Evolutionary conservation across 768 basidiomycete species (phyloP).

Genomic region (Tephrocybe rancida): DNA sequence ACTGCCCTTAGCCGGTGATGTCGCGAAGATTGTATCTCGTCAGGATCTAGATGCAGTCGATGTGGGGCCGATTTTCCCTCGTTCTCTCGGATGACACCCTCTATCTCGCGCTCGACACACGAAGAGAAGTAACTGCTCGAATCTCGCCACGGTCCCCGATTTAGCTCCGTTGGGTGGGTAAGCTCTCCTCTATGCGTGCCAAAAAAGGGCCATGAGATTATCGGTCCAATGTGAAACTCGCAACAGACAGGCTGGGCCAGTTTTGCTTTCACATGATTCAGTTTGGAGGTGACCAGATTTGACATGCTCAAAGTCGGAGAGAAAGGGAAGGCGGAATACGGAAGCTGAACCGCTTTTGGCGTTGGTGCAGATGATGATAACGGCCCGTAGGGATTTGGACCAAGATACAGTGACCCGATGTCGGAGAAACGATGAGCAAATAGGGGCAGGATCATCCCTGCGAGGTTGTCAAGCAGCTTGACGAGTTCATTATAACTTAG

Average conservation of each 20-base stretch:
- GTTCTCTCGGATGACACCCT: constrained; percentile 74
- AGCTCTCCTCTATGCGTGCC: constrained; percentile 81
- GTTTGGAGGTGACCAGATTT: constrained; percentile 21
- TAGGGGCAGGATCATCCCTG: constrained; percentile 66
- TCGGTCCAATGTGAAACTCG: constrained; percentile 71
- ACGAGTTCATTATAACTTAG: constrained; percentile 67
- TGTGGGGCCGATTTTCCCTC: constrained; percentile 80
- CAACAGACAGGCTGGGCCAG: constrained; percentile 17
- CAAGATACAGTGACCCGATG: constrained; percentile 76
- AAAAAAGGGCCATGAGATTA: constrained; percentile 91
- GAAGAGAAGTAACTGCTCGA: constrained; percentile 62
- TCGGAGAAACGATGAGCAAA: constrained; percentile 77
- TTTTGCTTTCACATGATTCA: constrained; percentile 14
- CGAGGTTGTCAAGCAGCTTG: constrained; percentile 68
- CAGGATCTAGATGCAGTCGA: constrained; percentile 78
- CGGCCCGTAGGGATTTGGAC: constrained; percentile 37
- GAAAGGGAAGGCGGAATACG: constrained; percentile 47
- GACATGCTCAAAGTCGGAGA: constrained; percentile 40
- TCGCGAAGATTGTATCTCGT: constrained; percentile 69
- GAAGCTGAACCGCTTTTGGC: constrained; percentile 41
- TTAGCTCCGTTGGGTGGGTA: constrained; percentile 63
- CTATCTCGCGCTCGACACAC: constrained; percentile 72
- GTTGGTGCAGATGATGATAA: constrained; percentile 41
- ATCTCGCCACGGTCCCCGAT: constrained; percentile 79
- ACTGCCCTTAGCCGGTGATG: constrained; percentile 71